Evolutionary conservation across 1,284 basidiomycete genomes (phyloP).

Genomic region (Wallemia mellicola): DNA sequence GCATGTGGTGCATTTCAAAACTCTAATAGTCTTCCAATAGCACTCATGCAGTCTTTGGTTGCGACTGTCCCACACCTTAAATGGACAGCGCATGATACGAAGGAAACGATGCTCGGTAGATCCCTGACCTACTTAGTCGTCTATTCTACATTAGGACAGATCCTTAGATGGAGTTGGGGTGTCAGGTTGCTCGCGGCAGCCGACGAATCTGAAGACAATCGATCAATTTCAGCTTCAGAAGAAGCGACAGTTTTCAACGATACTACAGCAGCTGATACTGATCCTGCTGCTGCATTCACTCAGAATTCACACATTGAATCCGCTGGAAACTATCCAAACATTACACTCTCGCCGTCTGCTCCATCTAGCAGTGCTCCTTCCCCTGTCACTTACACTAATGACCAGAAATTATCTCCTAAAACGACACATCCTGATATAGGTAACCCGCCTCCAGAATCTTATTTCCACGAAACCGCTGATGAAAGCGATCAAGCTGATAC

Average conservation of each 20-base stretch:
- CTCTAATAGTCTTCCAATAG: conserved; percentile 75
- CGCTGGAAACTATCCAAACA: not conserved
- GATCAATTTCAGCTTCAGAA: not conserved
- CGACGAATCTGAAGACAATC: conserved; percentile 20
- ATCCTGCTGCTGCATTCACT: not conserved
- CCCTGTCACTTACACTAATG: not conserved
- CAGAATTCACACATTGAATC: not conserved
- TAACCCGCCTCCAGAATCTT: not conserved
- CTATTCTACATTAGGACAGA: conserved; percentile 55
- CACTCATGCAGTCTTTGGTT: conserved; percentile 43
- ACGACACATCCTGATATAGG: not conserved
- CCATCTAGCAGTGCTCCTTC: not conserved
- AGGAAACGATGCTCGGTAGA: conserved; percentile 63
- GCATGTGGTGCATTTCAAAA: conserved; percentile 70
- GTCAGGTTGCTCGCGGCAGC: conserved; percentile 42
- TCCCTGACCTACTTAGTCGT: conserved; percentile 74
- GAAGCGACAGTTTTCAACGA: not conserved
- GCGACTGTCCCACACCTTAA: conserved; percentile 51
- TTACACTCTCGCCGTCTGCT: not conserved
- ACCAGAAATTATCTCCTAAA: not conserved
- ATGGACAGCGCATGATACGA: conserved; percentile 51
- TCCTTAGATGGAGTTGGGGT: conserved; percentile 61
- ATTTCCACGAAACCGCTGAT: not conserved
- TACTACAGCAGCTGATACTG: not conserved
- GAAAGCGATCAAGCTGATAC: not conserved